Conservation (phyloP, 331 rosid genomes). For the Quercus tomentella region DNA sequence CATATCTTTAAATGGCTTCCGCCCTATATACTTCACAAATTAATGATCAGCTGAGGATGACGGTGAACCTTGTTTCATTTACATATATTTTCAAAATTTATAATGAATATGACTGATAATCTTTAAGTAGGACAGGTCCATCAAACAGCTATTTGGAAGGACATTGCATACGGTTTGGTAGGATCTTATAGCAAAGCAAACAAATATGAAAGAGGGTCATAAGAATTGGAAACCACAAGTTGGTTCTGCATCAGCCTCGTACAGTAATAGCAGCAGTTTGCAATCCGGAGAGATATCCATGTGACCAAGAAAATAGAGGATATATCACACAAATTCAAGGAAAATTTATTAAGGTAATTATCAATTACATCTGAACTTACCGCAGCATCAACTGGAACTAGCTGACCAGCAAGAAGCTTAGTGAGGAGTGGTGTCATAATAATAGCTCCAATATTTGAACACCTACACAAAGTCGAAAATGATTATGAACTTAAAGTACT, state of each 20-base stretch:
- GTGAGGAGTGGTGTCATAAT: constrained; percentile 93
- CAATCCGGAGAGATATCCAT: not conserved
- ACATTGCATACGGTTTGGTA: not conserved
- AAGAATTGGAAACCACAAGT: not conserved
- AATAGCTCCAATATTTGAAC: constrained; percentile 91
- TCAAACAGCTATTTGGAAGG: not conserved
- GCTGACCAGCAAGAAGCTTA: constrained; percentile 93
- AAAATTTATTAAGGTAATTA: not conserved
- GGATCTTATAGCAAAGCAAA: not conserved
- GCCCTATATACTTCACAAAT: not conserved
- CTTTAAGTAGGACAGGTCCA: not conserved
- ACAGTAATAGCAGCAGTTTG: not conserved
- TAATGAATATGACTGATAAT: not conserved
- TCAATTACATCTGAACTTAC: constrained; percentile 48
- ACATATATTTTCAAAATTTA: not conserved
- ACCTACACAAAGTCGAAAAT: constrained; percentile 41
- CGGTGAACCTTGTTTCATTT: not conserved
- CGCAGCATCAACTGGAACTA: constrained; percentile 93
- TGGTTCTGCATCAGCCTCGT: not conserved
- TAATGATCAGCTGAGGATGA: not conserved
- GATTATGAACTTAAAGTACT: constrained; percentile 2
- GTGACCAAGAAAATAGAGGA: not conserved
- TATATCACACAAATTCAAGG: not conserved
- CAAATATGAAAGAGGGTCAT: not conserved
- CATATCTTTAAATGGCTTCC: constrained; percentile 4